phyloP scores from a whole-genome alignment of 1,284 basidiomycete species.

The Marasmius oreades region DNA sequence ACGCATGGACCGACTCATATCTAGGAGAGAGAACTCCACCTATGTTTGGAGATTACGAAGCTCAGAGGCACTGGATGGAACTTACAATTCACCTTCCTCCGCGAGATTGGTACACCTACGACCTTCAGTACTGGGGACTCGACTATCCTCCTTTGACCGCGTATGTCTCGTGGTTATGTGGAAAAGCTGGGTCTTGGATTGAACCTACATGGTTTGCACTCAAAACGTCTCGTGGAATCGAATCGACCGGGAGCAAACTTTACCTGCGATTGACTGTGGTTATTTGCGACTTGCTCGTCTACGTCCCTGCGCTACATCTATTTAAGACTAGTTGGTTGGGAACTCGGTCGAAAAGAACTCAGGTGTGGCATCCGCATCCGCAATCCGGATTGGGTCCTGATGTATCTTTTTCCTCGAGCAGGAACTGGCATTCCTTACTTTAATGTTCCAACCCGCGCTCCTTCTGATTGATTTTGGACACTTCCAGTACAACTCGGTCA shows the following conservation, averaged over 20 bases:
- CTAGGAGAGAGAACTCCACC: conserved; percentile 70
- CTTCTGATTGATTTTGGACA: conserved; percentile 89
- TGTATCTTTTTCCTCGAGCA: conserved; percentile 25
- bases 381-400: background rate
- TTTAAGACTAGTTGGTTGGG: conserved; percentile 63
- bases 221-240: conserved; percentile 73
- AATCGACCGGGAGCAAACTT: conserved; percentile 61
- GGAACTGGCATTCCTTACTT: conserved; percentile 69
- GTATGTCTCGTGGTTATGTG: conserved; percentile 81
- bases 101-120: conserved; percentile 82
- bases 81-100: conserved; percentile 75
- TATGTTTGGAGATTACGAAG: conserved; percentile 91
- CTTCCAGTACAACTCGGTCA: conserved; percentile 91
- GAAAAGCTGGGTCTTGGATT: conserved; percentile 51
- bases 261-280: conserved; percentile 85
- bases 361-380: conserved; percentile 41
- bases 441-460: conserved; percentile 82
- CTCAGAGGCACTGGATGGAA: conserved; percentile 94
- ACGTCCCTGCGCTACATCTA: conserved; percentile 68
- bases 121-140: conserved; percentile 87
- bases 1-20: conserved; percentile 6
- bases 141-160: conserved; percentile 93
- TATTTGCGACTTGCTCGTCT: conserved; percentile 66
- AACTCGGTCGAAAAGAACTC: conserved; percentile 64
- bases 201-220: conserved; percentile 75